Conservation (phyloP, 768 basidiomycete genomes). For the Lentinula raphanica region DNA sequence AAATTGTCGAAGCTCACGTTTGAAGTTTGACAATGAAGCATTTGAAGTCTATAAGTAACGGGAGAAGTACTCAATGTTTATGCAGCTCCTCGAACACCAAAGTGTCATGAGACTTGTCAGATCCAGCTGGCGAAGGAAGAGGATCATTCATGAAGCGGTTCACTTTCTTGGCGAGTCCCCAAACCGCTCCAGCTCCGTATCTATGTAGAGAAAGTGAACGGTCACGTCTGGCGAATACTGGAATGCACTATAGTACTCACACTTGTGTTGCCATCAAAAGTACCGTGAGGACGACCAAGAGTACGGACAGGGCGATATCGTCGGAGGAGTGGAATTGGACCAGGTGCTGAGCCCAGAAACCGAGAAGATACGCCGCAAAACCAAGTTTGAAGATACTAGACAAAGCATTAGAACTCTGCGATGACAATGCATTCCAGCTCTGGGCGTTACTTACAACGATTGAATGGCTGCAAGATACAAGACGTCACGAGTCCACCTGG, state of each 20-base stretch:
- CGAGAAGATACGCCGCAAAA: slow-evolving; percentile 1
- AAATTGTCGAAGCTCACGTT: too few relatives aligned
- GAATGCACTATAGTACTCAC: neutral
- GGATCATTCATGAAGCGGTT: neutral
- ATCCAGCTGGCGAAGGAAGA: neutral
- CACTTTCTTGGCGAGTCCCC: neutral
- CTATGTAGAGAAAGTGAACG: neutral
- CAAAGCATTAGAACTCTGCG: neutral
- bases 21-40: too few relatives aligned
- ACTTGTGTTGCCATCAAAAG: slow-evolving; percentile 1
- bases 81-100: neutral
- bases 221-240: too few relatives aligned
- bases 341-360: neutral
- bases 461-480: neutral
- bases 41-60: neutral
- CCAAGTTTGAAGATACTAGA: neutral
- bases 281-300: neutral
- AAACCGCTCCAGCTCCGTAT: neutral
- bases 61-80: neutral
- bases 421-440: neutral
- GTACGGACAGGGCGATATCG: neutral
- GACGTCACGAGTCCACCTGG: neutral
- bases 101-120: neutral
- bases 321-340: neutral
- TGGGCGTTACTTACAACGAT: neutral